Evolutionary conservation across 176 grass and related monocot species (phyloP).

Genomic region (Lolium multiflorum): DNA sequence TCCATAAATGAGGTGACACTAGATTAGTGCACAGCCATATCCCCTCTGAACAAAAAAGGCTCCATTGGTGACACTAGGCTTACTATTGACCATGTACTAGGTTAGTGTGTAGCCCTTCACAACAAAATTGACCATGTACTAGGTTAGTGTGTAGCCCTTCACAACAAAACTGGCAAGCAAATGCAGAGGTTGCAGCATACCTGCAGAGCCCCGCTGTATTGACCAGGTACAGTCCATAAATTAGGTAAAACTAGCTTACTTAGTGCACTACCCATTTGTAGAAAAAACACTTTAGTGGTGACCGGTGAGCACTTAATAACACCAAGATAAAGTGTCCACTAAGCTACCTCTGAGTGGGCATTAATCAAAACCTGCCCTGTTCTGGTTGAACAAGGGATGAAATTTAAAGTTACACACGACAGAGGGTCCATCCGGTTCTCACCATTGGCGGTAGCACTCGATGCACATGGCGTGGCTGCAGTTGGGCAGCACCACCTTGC

Average conservation of each 20-base stretch:
- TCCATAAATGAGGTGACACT: too few relatives aligned
- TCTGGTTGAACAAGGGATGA: background rate
- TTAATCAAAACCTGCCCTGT: background rate
- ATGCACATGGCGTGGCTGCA: constrained; percentile 95
- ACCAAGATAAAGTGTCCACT: background rate
- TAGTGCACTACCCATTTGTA: background rate
- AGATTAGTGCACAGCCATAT: too few relatives aligned
- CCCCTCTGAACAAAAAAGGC: too few relatives aligned
- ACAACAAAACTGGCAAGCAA: background rate
- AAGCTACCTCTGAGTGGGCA: background rate
- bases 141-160: too few relatives aligned
- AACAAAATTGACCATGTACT: too few relatives aligned
- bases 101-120: too few relatives aligned
- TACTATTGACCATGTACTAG: too few relatives aligned
- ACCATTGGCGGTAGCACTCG: constrained; percentile 87
- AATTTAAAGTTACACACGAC: background rate
- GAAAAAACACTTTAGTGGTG: background rate
- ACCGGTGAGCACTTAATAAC: background rate
- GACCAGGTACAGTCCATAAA: background rate
- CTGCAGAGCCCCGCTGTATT: constrained; percentile 4
- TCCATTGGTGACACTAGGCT: too few relatives aligned
- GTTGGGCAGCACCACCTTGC: constrained; percentile 85
- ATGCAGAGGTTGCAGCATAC: background rate
- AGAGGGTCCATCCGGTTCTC: background rate
- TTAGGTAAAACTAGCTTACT: background rate